A percentile compares a stretch with the other conserved stretches of the same genome.
Conservation (phyloP, 2,329 filamentous ascomycete species). For the Nemania sp. region DNA sequence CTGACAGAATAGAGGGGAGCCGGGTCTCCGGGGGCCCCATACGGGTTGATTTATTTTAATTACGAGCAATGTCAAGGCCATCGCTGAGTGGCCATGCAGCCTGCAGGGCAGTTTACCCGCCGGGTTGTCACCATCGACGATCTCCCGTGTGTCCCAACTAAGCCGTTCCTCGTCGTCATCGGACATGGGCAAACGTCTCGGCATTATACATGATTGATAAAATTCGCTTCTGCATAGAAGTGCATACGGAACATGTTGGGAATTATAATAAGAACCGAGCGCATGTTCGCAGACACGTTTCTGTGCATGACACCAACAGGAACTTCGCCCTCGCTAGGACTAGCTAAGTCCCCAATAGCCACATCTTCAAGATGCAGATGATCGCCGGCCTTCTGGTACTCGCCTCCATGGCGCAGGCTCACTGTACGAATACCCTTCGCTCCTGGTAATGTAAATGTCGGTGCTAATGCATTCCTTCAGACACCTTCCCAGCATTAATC, state of each 20-base stretch:
- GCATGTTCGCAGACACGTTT: background rate
- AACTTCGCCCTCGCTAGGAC: slow-evolving; percentile 18
- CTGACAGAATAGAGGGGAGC: slow-evolving; percentile 18
- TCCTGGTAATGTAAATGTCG: background rate
- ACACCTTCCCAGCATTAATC: slow-evolving; percentile 57
- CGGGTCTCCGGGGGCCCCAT: background rate
- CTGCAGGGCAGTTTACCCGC: slow-evolving; percentile 31
- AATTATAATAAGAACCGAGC: slow-evolving; percentile 19
- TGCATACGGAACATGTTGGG: background rate
- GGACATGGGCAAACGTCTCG: slow-evolving; percentile 26
- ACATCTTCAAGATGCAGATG: slow-evolving; percentile 43
- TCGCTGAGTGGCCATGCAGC: slow-evolving; percentile 14
- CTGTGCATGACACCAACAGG: background rate
- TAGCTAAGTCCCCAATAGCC: background rate
- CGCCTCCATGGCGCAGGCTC: slow-evolving; percentile 51
- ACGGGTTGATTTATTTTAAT: slow-evolving; percentile 20
- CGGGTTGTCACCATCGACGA: slow-evolving; percentile 18
- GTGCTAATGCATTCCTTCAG: slow-evolving; percentile 44
- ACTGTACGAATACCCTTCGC: slow-evolving; percentile 51
- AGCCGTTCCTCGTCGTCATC: slow-evolving; percentile 30
- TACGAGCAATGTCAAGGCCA: slow-evolving; percentile 6
- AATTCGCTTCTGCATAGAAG: background rate
- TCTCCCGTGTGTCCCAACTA: slow-evolving; percentile 23
- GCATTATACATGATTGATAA: slow-evolving; percentile 8
- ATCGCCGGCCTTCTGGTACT: slow-evolving; percentile 45